Evolutionary conservation across 441 rosid species (phyloP).

Genomic region (Syzygium malaccense): DNA sequence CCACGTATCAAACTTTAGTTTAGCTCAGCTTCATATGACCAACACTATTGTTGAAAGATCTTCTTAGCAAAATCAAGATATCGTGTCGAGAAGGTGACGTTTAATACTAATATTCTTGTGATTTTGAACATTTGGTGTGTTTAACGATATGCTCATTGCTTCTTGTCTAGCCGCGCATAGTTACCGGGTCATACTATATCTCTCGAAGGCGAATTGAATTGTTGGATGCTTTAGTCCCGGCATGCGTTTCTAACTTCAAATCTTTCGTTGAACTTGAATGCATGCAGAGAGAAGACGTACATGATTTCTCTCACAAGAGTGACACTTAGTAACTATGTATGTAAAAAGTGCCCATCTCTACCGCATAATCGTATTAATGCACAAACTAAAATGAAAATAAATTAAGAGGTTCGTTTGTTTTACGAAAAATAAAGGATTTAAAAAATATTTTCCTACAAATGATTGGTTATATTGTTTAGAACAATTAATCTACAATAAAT

Average conservation of each 20-base stretch:
- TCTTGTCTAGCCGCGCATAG: background rate
- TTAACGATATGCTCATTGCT: background rate
- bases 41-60: background rate
- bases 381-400: background rate
- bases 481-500: background rate
- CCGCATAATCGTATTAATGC: background rate
- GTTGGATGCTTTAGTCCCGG: background rate
- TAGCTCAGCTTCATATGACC: background rate
- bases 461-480: background rate
- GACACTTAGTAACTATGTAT: background rate
- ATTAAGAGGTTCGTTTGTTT: background rate
- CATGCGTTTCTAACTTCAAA: background rate
- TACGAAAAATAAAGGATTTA: rapidly evolving
- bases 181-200: background rate
- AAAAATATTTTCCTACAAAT: background rate
- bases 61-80: background rate
- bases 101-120: background rate
- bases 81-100: background rate
- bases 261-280: background rate
- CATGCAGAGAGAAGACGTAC: rapidly evolving
- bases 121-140: background rate
- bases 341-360: background rate
- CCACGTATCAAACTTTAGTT: background rate
- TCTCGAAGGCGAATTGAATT: background rate
- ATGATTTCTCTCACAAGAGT: background rate